These are phyloP conservation scores for Fusarium albidum DNA, from an alignment of 2,329 filamentous ascomycete genomes.

Conservation along the genomic window DNA sequence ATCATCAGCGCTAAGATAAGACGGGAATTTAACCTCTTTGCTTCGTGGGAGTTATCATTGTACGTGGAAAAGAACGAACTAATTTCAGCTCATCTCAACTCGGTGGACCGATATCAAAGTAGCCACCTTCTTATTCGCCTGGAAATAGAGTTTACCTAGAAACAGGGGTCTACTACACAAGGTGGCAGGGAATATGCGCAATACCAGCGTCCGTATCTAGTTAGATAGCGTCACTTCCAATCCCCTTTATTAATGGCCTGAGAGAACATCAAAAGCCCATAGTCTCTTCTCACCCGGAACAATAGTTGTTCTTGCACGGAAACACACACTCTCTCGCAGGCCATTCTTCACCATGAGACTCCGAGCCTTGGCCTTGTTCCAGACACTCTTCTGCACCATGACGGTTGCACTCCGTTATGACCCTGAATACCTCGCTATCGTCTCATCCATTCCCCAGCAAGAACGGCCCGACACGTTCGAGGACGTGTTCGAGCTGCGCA, in stretches of 20 bases:
- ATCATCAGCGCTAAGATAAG: too few species aligned
- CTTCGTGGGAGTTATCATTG: too few species aligned
- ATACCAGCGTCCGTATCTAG: not conserved
- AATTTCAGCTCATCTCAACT: not conserved
- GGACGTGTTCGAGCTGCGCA: constrained; percentile 15
- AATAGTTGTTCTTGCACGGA: not conserved
- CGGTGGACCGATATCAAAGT: not conserved
- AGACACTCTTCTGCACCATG: not conserved
- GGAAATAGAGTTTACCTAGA: not conserved
- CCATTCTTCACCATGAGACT: not conserved
- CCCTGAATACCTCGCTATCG: constrained; percentile 10
- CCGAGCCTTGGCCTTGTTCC: not conserved
- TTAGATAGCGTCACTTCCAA: not conserved
- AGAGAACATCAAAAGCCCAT: constrained; percentile 1
- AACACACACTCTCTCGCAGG: not conserved
- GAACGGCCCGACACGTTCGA: constrained; percentile 3
- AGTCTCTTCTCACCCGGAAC: not conserved
- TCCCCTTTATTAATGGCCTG: not conserved
- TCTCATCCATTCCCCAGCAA: not conserved
- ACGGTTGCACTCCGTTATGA: constrained; percentile 11
- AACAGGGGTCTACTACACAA: not conserved
- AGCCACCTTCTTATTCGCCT: constrained; percentile 1
- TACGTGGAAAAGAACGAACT: too few species aligned
- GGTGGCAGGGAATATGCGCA: not conserved
- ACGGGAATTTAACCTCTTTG: too few species aligned